phyloP scores from a whole-genome alignment of 1,139 yeast genomes.

The Saccharomyces hybrid region DNA sequence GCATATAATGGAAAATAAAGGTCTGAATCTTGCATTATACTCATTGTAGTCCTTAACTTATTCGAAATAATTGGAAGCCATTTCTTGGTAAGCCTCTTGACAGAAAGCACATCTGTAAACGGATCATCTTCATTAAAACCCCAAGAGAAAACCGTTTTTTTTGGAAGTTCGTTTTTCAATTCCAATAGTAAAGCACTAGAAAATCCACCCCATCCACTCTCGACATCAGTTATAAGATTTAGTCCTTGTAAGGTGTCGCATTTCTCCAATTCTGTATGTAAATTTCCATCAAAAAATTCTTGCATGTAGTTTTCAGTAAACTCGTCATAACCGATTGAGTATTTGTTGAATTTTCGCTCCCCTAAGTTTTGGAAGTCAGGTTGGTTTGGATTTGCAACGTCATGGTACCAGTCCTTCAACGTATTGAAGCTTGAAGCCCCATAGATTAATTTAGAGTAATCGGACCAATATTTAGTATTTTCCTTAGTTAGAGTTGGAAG shows the following conservation, averaged over 20 bases:
- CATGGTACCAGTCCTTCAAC: slow-evolving; percentile 47
- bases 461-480: slow-evolving; percentile 70
- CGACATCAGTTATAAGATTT: slow-evolving; percentile 58
- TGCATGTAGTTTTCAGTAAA: slow-evolving; percentile 34
- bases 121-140: slow-evolving; percentile 35
- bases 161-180: slow-evolving; percentile 68
- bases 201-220: slow-evolving; percentile 83
- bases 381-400: slow-evolving; percentile 29
- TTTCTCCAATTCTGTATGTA: slow-evolving; percentile 63
- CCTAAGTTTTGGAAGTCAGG: slow-evolving; percentile 26
- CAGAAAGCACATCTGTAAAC: slow-evolving; percentile 9
- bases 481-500: slow-evolving; percentile 34
- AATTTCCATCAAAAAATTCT: slow-evolving; percentile 50
- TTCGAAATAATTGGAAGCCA: slow-evolving; percentile 15
- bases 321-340: slow-evolving; percentile 45
- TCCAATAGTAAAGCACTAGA: slow-evolving; percentile 44
- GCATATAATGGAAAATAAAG: slow-evolving; percentile 27
- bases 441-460: slow-evolving; percentile 62
- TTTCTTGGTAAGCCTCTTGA: slow-evolving; percentile 8
- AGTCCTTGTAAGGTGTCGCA: slow-evolving; percentile 71
- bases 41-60: slow-evolving; percentile 23
- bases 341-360: slow-evolving; percentile 33
- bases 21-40: slow-evolving; percentile 23
- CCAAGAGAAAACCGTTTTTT: slow-evolving; percentile 53
- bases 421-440: slow-evolving; percentile 53